Base-by-base conservation (phyloP, 331 rosid species). In the Saraca asoca region DNA sequence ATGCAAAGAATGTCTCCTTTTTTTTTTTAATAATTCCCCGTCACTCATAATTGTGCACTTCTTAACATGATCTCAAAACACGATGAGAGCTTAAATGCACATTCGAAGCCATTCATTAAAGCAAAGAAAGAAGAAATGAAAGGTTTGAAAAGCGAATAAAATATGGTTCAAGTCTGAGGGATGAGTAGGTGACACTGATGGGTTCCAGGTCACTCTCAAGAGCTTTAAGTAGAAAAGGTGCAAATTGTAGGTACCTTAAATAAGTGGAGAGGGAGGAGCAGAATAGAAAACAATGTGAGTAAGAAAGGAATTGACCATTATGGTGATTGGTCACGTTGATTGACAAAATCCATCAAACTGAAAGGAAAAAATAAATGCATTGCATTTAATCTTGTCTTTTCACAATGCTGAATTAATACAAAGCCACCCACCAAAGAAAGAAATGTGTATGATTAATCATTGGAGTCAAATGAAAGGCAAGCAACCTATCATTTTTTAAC, bases 381-480 rank as follows among this genome's bases (percentile, higher is more conserved):
- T 58, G 64, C 39, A 3, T 38, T 29, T 9, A 39, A 9, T 9
- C 12, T 51, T 46, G 1, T 24, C 31, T 46, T 70, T 51, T 51
- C n/a, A n/a, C n/a, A 71, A 77, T 58, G 77, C 20, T 2, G n/a
- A n/a, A n/a, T n/a, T n/a, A 43, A 56, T 15, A 13, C 46, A 48
- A 17, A 62, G 16, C 9, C 6, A 6, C 9, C 9, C 0, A 6
- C 15, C 2, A 13, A 0, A 14, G 8, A 5, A 46, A 55, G 69
- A 34, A 77, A 49, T 42, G 66, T 18, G 70, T 35, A 81, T 81
- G 86, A 84, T 80, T 86, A 77, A 86, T 84, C 64, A 75, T 65
- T 66, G 75, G 71, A 79, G 84, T 75, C 84, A 60, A 60, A 79
- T 79, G 78, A 75, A 79, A 70, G 83, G 75, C 83, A 79, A 74